Percentiles rank a stretch among this genome's conserved stretches.
Conservation (phyloP, 2,329 filamentous ascomycete species). For the Paracamarosporium sp. region DNA sequence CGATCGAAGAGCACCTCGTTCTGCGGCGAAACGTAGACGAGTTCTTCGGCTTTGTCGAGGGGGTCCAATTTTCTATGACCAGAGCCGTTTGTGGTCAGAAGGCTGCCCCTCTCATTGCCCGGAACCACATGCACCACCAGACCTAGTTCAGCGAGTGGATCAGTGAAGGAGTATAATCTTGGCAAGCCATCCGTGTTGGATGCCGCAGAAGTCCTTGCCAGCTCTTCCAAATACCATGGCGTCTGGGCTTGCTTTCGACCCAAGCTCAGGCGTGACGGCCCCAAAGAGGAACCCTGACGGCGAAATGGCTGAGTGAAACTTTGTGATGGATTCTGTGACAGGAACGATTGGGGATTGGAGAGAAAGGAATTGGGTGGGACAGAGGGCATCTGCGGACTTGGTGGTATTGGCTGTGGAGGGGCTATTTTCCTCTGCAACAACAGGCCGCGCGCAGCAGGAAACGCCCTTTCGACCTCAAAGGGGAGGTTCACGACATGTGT, state of each 20-base stretch:
- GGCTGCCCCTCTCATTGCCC: slow-evolving; percentile 33
- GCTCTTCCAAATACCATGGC: slow-evolving; percentile 38
- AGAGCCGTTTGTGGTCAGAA: slow-evolving; percentile 38
- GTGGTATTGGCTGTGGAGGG: slow-evolving; percentile 49
- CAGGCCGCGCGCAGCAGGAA: slow-evolving; percentile 81
- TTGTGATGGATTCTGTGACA: slow-evolving; percentile 63
- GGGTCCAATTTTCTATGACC: slow-evolving; percentile 57
- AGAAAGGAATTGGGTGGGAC: slow-evolving; percentile 87
- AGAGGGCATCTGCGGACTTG: slow-evolving; percentile 51
- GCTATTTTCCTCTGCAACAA: slow-evolving; percentile 82
- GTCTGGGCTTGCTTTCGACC: slow-evolving; percentile 27
- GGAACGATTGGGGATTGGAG: slow-evolving; percentile 48
- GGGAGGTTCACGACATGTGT: slow-evolving; percentile 91
- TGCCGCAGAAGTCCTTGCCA: slow-evolving; percentile 31
- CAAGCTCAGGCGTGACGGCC: slow-evolving; percentile 28
- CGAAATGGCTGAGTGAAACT: slow-evolving; percentile 42
- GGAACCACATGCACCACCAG: slow-evolving; percentile 66
- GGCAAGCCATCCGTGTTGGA: slow-evolving; percentile 64
- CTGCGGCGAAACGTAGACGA: slow-evolving; percentile 79
- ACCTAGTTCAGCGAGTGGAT: slow-evolving; percentile 85
- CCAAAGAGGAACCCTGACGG: slow-evolving; percentile 37
- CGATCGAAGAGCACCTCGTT: slow-evolving; percentile 61
- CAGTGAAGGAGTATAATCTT: slow-evolving; percentile 81
- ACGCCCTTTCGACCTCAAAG: slow-evolving; percentile 89
- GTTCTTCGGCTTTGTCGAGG: slow-evolving; percentile 78